Percentiles rank a stretch among this genome's conserved stretches.
phyloP scores from a whole-genome alignment of 2,329 filamentous ascomycete genomes.

The Rhinocladiella mackenziei region DNA sequence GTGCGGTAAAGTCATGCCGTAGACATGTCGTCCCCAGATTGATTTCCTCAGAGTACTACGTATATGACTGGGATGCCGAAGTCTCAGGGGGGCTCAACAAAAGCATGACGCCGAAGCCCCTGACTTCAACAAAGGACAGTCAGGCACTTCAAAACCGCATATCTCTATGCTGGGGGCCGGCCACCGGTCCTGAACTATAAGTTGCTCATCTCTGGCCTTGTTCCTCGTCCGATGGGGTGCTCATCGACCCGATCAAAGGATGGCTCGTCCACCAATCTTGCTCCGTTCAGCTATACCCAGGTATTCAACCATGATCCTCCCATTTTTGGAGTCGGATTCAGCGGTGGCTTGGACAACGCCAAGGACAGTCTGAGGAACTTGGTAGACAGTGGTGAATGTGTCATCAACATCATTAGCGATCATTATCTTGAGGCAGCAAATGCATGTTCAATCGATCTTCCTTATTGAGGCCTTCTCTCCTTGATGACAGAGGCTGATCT shows the following conservation, averaged over 20 bases:
- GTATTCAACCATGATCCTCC: slow-evolving; percentile 82
- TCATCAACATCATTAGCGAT: slow-evolving; percentile 84
- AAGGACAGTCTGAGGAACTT: slow-evolving; percentile 81
- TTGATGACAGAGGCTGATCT: too few species aligned
- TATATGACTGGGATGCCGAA: too few species aligned
- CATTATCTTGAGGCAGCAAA: slow-evolving; percentile 85
- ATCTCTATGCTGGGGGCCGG: slow-evolving; percentile 71
- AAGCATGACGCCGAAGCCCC: slow-evolving; percentile 42
- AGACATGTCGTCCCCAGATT: too few species aligned
- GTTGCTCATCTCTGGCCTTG: slow-evolving; percentile 75
- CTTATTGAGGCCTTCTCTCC: too few species aligned
- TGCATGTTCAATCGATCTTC: slow-evolving; percentile 71
- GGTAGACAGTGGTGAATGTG: slow-evolving; percentile 66
- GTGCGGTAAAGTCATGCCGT: too few species aligned
- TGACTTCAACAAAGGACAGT: slow-evolving; percentile 40
- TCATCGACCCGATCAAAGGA: slow-evolving; percentile 58
- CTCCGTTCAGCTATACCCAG: slow-evolving; percentile 84
- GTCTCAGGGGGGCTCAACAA: slow-evolving; percentile 22
- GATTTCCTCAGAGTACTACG: too few species aligned
- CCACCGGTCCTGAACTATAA: slow-evolving; percentile 78
- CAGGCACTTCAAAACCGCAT: slow-evolving; percentile 54
- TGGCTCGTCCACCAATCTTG: slow-evolving; percentile 67
- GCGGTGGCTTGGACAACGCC: slow-evolving; percentile 53
- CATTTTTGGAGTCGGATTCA: slow-evolving; percentile 65
- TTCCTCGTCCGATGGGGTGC: slow-evolving; percentile 75